Conservation (phyloP, 257 asterid genomes). For the Salvia miltiorrhiza region DNA sequence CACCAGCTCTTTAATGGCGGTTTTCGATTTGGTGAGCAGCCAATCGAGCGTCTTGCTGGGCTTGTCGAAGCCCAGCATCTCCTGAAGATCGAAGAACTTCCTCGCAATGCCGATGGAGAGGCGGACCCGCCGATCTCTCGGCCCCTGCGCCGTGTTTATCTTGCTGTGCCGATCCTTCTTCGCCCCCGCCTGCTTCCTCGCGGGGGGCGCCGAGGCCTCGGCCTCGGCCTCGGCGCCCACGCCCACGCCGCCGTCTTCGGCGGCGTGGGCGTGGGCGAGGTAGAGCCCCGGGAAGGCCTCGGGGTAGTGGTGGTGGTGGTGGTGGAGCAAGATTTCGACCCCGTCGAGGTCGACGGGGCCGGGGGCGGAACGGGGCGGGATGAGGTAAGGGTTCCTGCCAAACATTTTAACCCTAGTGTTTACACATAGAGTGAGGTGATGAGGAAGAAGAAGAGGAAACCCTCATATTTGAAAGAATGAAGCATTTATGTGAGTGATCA, state of each 20-base stretch:
- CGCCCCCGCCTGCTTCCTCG: constrained; percentile 13
- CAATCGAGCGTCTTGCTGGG: constrained; percentile 94
- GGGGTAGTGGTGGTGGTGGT: background rate
- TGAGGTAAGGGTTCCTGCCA: constrained; percentile 40
- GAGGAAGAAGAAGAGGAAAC: background rate
- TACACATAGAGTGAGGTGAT: background rate
- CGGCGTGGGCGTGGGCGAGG: constrained; percentile 16
- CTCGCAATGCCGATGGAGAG: constrained; percentile 80
- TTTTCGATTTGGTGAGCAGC: constrained; percentile 63
- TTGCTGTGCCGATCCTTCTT: constrained; percentile 79
- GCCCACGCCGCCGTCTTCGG: background rate
- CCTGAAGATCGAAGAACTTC: constrained; percentile 88
- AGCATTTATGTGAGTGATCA: constrained; percentile 23
- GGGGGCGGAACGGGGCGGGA: constrained; percentile 35
- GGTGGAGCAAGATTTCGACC: constrained; percentile 38
- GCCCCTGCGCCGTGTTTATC: constrained; percentile 76
- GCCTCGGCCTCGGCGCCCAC: background rate
- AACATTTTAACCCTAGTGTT: constrained; percentile 39
- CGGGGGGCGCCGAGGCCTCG: background rate
- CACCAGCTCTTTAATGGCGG: constrained; percentile 63
- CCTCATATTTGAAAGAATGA: constrained; percentile 11
- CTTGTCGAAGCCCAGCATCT: constrained; percentile 68
- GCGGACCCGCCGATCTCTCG: constrained; percentile 77
- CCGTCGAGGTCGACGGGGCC: constrained; percentile 29
- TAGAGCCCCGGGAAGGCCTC: constrained; percentile 24